A percentile compares a stretch with the other conserved stretches of the same genome.
These are phyloP conservation scores for Sporothrix humicola DNA, from an alignment of 2,329 filamentous ascomycete genomes.

Conservation along the genomic window DNA sequence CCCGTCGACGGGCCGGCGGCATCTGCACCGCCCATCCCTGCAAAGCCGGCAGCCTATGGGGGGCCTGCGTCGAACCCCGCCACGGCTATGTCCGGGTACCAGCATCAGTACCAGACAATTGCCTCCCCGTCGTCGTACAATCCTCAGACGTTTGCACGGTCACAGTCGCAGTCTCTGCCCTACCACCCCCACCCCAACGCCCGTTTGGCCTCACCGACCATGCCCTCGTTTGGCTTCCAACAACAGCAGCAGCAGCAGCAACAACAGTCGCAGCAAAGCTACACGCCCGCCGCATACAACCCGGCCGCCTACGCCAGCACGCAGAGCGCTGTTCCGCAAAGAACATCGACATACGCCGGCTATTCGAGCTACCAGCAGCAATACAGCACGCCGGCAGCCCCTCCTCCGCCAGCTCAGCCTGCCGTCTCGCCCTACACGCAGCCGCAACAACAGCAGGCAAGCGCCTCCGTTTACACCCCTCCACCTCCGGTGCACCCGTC, in stretches of 20 bases:
- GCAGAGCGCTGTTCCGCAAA: constrained; percentile 51
- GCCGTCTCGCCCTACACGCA: constrained; percentile 9
- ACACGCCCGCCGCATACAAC: constrained; percentile 62
- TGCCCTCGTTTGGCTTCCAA: constrained; percentile 42
- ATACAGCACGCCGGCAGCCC: constrained; percentile 49
- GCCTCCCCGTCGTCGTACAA: constrained; percentile 67
- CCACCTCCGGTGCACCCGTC: constrained; percentile 29
- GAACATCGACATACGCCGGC: constrained; percentile 58
- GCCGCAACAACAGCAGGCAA: constrained; percentile 5
- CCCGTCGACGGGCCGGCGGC: constrained; percentile 45
- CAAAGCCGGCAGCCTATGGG: constrained; percentile 48
- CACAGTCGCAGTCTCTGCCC: constrained; percentile 59
- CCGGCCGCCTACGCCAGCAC: constrained; percentile 63
- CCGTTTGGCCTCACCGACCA: constrained; percentile 49
- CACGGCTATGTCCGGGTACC: constrained; percentile 57
- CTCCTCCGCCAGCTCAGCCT: constrained; percentile 44
- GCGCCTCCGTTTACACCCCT: constrained; percentile 23
- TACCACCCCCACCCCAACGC: constrained; percentile 44
- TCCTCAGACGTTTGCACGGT: constrained; percentile 66
- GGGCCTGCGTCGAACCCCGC: constrained; percentile 45
- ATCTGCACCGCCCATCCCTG: constrained; percentile 38
- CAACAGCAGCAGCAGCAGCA: constrained; percentile 45
- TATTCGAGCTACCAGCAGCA: constrained; percentile 50
- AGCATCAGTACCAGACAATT: constrained; percentile 57
- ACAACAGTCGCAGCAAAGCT: constrained; percentile 47